A percentile compares a stretch with the other conserved stretches of the same genome.
phyloP scores from a whole-genome alignment of 2,329 filamentous ascomycete species.

The Ophiocordyceps sinensis region DNA sequence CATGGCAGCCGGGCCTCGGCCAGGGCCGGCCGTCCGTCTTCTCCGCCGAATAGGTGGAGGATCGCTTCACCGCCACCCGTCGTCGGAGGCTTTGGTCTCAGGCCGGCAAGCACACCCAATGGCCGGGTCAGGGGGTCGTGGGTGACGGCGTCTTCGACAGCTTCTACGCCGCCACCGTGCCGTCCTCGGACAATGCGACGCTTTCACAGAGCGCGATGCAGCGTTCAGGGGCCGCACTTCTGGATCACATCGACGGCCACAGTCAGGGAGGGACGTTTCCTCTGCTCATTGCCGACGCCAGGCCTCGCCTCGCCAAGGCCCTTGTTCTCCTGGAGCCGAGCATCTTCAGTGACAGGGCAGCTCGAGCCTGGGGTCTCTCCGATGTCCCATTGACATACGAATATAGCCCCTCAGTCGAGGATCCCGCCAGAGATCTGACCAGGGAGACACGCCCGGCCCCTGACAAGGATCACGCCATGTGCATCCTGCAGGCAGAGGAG shows the following conservation, averaged over 20 bases:
- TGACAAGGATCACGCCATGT: no score
- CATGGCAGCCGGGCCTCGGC: neutral
- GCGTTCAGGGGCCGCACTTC: neutral
- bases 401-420: slow-evolving; percentile 23
- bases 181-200: slow-evolving; percentile 17
- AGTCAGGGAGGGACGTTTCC: slow-evolving; percentile 29
- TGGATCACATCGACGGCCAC: slow-evolving; percentile 25
- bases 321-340: slow-evolving; percentile 30
- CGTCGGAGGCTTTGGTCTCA: slow-evolving; percentile 22
- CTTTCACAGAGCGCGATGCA: slow-evolving; percentile 22
- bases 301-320: slow-evolving; percentile 24
- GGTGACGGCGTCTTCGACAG: slow-evolving; percentile 26
- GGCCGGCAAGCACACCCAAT: slow-evolving; percentile 25
- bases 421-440: slow-evolving; percentile 19
- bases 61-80: slow-evolving; percentile 9
- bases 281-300: slow-evolving; percentile 25
- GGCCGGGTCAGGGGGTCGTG: slow-evolving; percentile 23
- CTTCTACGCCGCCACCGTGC: slow-evolving; percentile 25
- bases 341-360: slow-evolving; percentile 20
- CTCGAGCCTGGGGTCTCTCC: slow-evolving; percentile 29
- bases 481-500: no score
- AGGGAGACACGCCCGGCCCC: slow-evolving; percentile 6
- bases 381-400: slow-evolving; percentile 34
- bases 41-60: slow-evolving; percentile 16
- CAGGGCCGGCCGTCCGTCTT: slow-evolving; percentile 13